Evolutionary conservation across 2,329 filamentous ascomycete genomes (phyloP).

Genomic region (Endocalyx cinctus): DNA sequence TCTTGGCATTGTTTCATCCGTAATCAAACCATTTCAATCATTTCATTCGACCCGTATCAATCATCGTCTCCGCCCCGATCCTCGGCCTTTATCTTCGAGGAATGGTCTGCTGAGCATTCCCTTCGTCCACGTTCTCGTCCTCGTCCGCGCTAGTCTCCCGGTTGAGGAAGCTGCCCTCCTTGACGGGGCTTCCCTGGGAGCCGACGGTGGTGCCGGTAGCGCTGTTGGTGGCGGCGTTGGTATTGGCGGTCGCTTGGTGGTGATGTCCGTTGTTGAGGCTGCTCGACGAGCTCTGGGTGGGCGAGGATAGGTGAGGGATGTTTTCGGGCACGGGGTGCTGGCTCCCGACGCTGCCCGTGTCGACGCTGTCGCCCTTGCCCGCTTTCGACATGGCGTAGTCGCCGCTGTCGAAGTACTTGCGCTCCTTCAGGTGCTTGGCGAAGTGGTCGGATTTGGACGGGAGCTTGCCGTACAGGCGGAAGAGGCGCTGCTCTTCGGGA

Average conservation of each 20-base stretch:
- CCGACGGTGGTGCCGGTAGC: constrained; percentile 33
- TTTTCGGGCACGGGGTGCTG: constrained; percentile 94
- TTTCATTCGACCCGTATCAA: too few relatives aligned
- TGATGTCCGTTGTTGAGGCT: constrained; percentile 34
- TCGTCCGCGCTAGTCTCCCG: constrained; percentile 75
- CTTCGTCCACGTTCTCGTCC: constrained; percentile 42
- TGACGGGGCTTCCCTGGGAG: constrained; percentile 68
- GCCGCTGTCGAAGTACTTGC: constrained; percentile 97
- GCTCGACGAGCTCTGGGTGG: constrained; percentile 38
- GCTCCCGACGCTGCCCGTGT: constrained; percentile 88
- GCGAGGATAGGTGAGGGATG: constrained; percentile 81
- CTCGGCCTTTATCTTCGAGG: too few relatives aligned
- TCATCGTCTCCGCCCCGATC: too few relatives aligned
- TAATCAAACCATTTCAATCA: too few relatives aligned
- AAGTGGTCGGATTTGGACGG: constrained; percentile 94
- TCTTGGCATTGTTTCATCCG: too few relatives aligned
- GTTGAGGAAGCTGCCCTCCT: constrained; percentile 84
- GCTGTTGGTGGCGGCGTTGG: constrained; percentile 30
- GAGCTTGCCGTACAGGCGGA: constrained; percentile 96
- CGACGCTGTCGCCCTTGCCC: constrained; percentile 90
- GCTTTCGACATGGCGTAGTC: constrained; percentile 97
- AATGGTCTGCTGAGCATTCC: too few relatives aligned
- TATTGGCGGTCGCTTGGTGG: too few relatives aligned
- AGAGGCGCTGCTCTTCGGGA: constrained; percentile 91
- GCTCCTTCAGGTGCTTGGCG: constrained; percentile 98